These are phyloP conservation scores for Liquidambar formosana DNA, from an alignment of 164 flowering plant genomes.

Conservation along the genomic window DNA sequence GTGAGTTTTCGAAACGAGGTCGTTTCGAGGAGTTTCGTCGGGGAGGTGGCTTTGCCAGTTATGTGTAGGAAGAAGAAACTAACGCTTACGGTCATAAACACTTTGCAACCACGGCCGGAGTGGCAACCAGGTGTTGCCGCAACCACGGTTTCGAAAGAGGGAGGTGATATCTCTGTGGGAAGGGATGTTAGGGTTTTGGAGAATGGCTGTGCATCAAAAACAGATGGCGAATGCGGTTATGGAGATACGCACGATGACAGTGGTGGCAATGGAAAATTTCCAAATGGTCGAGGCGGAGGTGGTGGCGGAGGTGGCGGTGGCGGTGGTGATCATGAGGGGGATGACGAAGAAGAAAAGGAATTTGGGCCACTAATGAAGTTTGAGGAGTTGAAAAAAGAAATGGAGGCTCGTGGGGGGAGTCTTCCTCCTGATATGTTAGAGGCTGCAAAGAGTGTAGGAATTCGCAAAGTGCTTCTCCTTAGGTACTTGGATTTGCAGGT, in stretches of 20 bases:
- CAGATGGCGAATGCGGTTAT: constrained; percentile 4
- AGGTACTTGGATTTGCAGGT: constrained; percentile 91
- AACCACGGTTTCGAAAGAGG: constrained; percentile 1
- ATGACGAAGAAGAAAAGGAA: constrained; percentile 60
- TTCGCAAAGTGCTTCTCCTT: constrained; percentile 60
- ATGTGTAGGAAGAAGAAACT: constrained; percentile 1
- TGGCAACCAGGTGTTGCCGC: constrained; percentile 7
- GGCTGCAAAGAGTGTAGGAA: constrained; percentile 77
- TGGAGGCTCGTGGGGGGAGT: constrained; percentile 59
- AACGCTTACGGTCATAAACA: constrained; percentile 2
- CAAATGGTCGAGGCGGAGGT: constrained; percentile 49
- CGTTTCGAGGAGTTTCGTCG: constrained; percentile 3
- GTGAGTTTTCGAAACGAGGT: constrained; percentile 17
- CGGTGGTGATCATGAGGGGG: constrained; percentile 35
- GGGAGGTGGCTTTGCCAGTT: constrained; percentile 4
- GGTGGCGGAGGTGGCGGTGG: constrained; percentile 47
- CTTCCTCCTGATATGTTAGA: constrained; percentile 89
- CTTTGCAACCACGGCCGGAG: constrained; percentile 9
- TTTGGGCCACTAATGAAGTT: constrained; percentile 75
- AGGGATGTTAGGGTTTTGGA: constrained; percentile 14
- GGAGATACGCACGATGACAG: constrained; percentile 20
- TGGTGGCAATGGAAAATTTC: constrained; percentile 50
- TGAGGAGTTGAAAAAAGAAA: constrained; percentile 72
- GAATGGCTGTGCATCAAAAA: constrained; percentile 1
- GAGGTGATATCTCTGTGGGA: not conserved